Evolutionary conservation across 1,284 basidiomycete species (phyloP), one percentile per base, ranked within the genome.

Genomic region (Malassezia nana): DNA sequence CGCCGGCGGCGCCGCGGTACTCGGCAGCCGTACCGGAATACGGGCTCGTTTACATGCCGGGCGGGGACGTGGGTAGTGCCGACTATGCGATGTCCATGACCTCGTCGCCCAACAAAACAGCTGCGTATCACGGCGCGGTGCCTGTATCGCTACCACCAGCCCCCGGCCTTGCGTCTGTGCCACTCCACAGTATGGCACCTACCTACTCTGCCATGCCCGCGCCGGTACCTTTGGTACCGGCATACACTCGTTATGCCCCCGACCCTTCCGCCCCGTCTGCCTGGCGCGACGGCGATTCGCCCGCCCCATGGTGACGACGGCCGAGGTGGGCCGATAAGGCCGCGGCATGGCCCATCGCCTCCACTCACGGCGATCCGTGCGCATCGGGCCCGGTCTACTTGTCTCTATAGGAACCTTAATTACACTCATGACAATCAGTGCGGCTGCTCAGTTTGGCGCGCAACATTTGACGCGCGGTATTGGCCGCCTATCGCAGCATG

Each of bases 381-480:
- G 35, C 35, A 12, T 9, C 7, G 5, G 35, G 35, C 35, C 18
- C 18, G 18, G 9, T 38, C 35, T n/a, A 18, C n/a, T 10, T 18
- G 31, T 18, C 35, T 20, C 35, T 18, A 20, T 9, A 18, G 35
- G 16, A 6, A 4, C 16, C 18, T 8, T 20, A 9, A 3, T n/a
- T 4, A n/a, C 4, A 38, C 18, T n/a, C 35, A 38, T 38, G 32
- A 16, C 30, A 1, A 20, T 35, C 22, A 52, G 25, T 25, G 22
- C 13, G 13, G 50, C 22, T 9, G 51, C 43, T 4, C 9, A 25
- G 13, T 73, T 66, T 35, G 70, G 66, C 44, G 57, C 58, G 22
- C 38, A 52, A 29, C 70, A 73, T 57, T 59, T 72, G 52, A 65
- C 70, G 29, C 58, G 60, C 32, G 70, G 69, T 45, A 65, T 73